These are phyloP conservation scores for Heterobasidion irregulare DNA, from an alignment of 1,284 basidiomycete species.

Conservation along the genomic window DNA sequence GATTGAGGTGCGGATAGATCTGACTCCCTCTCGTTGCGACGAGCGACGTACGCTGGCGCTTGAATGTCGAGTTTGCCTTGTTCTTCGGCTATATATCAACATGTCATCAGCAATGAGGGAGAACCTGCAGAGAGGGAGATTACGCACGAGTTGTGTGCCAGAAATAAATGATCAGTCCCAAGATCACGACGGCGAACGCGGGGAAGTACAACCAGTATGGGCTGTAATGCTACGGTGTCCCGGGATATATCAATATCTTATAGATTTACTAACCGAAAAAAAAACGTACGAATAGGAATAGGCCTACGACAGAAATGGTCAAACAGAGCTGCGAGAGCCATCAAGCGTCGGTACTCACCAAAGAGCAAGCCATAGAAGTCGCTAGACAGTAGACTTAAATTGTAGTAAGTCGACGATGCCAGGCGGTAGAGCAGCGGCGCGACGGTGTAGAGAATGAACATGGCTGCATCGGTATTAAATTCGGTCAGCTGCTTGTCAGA, in stretches of 20 bases:
- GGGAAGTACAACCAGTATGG: conserved; percentile 84
- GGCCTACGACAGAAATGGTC: conserved; percentile 27
- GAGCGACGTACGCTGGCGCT: conserved; percentile 51
- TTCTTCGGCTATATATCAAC: conserved; percentile 49
- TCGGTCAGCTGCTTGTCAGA: not conserved
- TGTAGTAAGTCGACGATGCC: conserved; percentile 78
- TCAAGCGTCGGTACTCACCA: conserved; percentile 31
- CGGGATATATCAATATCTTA: conserved; percentile 1
- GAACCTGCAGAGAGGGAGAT: not conserved
- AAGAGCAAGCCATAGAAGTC: conserved; percentile 84
- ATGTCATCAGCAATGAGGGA: conserved; percentile 1
- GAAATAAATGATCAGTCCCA: conserved; percentile 75
- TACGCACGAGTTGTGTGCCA: conserved; percentile 65
- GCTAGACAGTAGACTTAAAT: conserved; percentile 73
- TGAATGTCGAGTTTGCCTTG: conserved; percentile 61
- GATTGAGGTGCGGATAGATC: not conserved
- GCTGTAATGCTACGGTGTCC: conserved; percentile 48
- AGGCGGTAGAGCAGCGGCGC: conserved; percentile 80
- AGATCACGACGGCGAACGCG: conserved; percentile 58
- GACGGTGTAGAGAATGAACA: conserved; percentile 78
- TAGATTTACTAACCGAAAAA: not conserved
- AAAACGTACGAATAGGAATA: conserved; percentile 55
- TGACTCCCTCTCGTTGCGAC: conserved; percentile 9
- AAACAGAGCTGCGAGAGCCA: not conserved
- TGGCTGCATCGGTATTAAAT: conserved; percentile 31